These are phyloP conservation scores for Hypoxylon sp. DNA, from an alignment of 2,329 filamentous ascomycete genomes.

Conservation along the genomic window DNA sequence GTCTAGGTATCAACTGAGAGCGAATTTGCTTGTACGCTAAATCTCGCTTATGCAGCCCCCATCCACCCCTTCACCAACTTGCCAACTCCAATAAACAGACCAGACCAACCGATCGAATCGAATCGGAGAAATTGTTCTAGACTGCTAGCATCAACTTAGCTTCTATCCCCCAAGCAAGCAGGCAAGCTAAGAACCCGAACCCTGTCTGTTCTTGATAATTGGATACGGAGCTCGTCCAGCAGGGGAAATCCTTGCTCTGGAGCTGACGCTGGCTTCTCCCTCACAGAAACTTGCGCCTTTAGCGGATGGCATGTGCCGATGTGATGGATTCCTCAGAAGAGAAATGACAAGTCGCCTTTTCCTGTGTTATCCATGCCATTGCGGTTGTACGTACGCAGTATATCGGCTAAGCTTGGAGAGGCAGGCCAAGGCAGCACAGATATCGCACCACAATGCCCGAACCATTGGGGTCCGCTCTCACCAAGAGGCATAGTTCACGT, in stretches of 20 bases:
- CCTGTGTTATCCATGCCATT: conserved; percentile 24
- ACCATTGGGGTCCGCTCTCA: conserved; percentile 23
- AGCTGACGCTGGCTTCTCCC: conserved; percentile 3
- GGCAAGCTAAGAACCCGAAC: neutral
- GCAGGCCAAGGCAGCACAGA: conserved; percentile 26
- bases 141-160: conserved; percentile 3
- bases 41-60: conserved; percentile 40
- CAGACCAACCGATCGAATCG: conserved; percentile 25
- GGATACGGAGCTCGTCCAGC: conserved; percentile 6
- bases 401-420: conserved; percentile 13
- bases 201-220: conserved; percentile 9
- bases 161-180: neutral
- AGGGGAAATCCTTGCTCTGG: conserved; percentile 25
- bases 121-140: conserved; percentile 38
- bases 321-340: conserved; percentile 8
- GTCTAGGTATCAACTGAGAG: neutral
- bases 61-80: conserved; percentile 20
- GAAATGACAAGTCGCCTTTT: conserved; percentile 37
- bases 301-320: conserved; percentile 23
- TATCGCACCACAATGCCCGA: conserved; percentile 25
- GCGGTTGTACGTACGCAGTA: too few relatives aligned
- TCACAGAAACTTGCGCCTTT: neutral
- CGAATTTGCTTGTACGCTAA: conserved; percentile 14
- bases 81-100: conserved; percentile 4
- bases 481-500: conserved; percentile 23